phyloP scores from a whole-genome alignment of 225 moss, liverwort and hornwort species.

The Sphagnum contortum region DNA sequence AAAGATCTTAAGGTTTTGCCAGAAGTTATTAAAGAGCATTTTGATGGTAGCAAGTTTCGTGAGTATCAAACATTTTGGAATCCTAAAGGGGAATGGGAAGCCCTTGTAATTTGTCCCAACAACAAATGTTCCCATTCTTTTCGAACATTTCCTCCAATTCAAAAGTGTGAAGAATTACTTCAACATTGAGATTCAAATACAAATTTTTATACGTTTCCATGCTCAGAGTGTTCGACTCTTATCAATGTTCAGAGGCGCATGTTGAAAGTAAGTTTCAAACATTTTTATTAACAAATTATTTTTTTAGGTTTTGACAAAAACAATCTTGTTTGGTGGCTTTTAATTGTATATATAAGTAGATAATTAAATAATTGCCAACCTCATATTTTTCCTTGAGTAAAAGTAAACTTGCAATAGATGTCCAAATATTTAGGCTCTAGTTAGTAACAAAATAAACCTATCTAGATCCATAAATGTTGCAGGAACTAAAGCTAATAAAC shows the following conservation, averaged over 20 bases:
- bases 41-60: neutral
- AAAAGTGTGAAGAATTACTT: neutral
- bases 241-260: too few relatives aligned
- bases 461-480: too few relatives aligned
- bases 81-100: neutral
- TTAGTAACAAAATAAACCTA: too few relatives aligned
- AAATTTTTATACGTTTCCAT: neutral
- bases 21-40: neutral
- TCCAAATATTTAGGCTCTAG: too few relatives aligned
- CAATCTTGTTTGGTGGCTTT: too few relatives aligned
- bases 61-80: slow-evolving; percentile 1
- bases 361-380: too few relatives aligned
- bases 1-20: neutral
- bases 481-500: too few relatives aligned
- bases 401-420: too few relatives aligned
- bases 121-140: neutral
- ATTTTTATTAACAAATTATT: neutral
- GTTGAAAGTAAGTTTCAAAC: too few relatives aligned
- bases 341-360: too few relatives aligned
- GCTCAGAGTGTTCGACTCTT: neutral
- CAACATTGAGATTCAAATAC: neutral
- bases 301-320: too few relatives aligned
- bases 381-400: too few relatives aligned
- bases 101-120: neutral
- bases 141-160: neutral